Evolutionary conservation across 148 eudicot species (phyloP), one percentile per base, ranked within the genome.

Genomic region (Rhododendron molle): DNA sequence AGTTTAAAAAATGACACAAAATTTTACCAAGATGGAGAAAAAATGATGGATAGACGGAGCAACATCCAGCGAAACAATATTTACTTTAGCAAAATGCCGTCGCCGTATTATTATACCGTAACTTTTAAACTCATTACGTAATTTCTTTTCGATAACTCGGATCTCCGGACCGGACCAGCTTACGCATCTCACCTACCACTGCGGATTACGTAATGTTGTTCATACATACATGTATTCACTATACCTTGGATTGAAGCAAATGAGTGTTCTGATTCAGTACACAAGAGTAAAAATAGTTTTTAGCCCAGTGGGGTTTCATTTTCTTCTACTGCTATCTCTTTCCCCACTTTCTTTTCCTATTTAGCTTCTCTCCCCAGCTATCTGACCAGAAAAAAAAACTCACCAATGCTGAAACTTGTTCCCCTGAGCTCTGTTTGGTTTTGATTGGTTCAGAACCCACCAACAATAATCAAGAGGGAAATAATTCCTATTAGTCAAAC

Each of bases 251-350:
- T 36, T 23, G 15, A 26, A 26, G 76, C 20, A 14, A 73, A 21
- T n/a, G 49, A 65, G 76, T 82, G 84, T 65, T 43, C 38, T 62
- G 84, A 44, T 62, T 82, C 76, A 49, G 23, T 82, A 21, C 30
- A 82, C 50, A 44, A n/a, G 34, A 65, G 84, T 11, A 23, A 40
- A 28, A 40, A 28, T 69, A 67, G 72, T 82, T 62, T 46, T 9
- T 80, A 21, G 71, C 0, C 73, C 32, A 26, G 40, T 30, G 76
- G 38, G 12, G 18, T 30, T 71, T 32, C 5, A 32, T 71, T 30
- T 71, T 71, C 74, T 71, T 15, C 8, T n/a, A 6, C 71, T 62
- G 7, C 72, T 32, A 1, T 71, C 32, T 28, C 73, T 30, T 30
- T 30, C 40, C 40, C 76, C 18, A 30, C 76, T 71, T 71, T 5